Conservation (phyloP, 805 yeast species). For the Lachancea waltii region DNA sequence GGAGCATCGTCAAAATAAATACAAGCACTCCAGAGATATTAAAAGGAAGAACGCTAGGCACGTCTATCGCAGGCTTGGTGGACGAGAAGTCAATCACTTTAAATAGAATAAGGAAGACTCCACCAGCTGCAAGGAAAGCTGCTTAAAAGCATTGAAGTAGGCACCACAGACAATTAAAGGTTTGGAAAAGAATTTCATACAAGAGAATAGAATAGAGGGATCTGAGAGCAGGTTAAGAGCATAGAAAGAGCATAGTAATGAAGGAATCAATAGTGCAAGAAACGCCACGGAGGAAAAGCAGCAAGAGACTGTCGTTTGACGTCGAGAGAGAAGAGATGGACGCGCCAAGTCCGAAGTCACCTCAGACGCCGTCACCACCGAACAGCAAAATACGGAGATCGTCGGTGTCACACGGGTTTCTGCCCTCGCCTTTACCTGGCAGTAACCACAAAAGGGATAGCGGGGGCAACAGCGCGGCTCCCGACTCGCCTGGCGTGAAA, state of each 20-base stretch:
- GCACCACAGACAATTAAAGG: too few species aligned
- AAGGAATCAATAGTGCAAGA: background rate
- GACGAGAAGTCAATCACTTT: background rate
- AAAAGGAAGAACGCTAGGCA: too few species aligned
- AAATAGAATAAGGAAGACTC: background rate
- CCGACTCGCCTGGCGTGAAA: constrained; percentile 11
- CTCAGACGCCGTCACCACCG: constrained; percentile 28
- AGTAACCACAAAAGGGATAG: background rate
- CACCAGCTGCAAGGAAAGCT: too few species aligned
- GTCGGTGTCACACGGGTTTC: constrained; percentile 22
- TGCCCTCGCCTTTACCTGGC: constrained; percentile 22
- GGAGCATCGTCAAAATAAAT: background rate
- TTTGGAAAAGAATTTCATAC: too few species aligned
- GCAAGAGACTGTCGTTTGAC: constrained; percentile 16
- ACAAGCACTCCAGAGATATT: too few species aligned
- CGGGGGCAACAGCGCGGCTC: constrained; percentile 1
- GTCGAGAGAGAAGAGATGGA: constrained; percentile 6
- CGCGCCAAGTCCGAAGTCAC: constrained; percentile 11
- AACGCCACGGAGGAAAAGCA: constrained; percentile 14
- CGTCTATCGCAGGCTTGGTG: too few species aligned
- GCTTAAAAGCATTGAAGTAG: too few species aligned
- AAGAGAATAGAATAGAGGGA: background rate
- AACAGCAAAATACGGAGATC: constrained; percentile 17
- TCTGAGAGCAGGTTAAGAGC: too few species aligned
- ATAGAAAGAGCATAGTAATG: background rate